Conservation (phyloP, 208 protist species). For the Trypanosoma scelopori region DNA sequence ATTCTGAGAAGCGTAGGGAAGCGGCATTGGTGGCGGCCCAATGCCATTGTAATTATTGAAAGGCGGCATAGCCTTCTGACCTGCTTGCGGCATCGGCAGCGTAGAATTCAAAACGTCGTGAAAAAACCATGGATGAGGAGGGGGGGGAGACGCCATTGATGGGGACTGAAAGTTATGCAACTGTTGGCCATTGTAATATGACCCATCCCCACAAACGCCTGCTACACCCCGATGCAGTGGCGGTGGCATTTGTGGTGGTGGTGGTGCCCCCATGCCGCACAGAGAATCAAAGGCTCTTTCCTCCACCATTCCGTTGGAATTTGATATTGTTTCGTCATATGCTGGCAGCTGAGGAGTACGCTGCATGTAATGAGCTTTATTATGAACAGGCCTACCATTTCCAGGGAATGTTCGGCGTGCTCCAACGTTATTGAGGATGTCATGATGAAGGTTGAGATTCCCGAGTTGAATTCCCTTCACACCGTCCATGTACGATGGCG, state of each 20-base stretch:
- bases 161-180: background rate
- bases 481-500: slow-evolving; percentile 7
- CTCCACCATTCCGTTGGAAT: background rate
- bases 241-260: background rate
- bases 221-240: background rate
- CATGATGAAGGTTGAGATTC: background rate
- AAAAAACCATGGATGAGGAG: slow-evolving; percentile 1
- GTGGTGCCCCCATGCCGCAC: background rate
- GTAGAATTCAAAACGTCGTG: background rate
- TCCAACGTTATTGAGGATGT: background rate
- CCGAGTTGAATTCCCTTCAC: background rate
- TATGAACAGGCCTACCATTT: background rate
- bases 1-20: too few relatives aligned
- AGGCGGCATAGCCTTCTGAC: background rate
- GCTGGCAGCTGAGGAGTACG: background rate
- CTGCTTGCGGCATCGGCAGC: background rate
- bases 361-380: background rate
- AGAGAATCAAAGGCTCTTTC: background rate
- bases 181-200: slow-evolving; percentile 3
- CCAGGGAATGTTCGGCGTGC: background rate
- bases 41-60: slow-evolving; percentile 1
- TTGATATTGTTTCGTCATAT: background rate
- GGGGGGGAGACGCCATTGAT: background rate
- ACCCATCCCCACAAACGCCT: slow-evolving; percentile 3
- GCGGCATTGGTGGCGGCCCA: too few relatives aligned